phyloP scores from a whole-genome alignment of 305 asterid genomes.

The Solanum hybrid region DNA sequence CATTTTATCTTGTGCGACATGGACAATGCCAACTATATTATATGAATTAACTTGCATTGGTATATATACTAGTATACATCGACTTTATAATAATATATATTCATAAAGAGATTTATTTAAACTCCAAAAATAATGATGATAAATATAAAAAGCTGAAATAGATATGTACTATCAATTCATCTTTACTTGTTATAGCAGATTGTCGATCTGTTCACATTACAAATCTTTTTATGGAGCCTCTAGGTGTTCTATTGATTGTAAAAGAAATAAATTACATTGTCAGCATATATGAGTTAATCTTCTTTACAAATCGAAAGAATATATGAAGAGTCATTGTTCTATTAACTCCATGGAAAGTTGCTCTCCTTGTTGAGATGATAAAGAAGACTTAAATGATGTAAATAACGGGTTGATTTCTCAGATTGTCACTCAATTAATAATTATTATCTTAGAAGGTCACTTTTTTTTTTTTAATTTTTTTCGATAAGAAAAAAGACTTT shows the following conservation, averaged over 20 bases:
- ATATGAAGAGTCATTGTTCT: not conserved
- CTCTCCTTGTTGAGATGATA: not conserved
- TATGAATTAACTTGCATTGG: not conserved
- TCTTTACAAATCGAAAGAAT: not conserved
- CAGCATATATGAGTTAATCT: not conserved
- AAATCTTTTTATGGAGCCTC: not conserved
- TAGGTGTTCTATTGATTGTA: not conserved
- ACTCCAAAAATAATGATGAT: not conserved
- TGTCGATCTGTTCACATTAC: not conserved
- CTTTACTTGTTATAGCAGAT: not conserved
- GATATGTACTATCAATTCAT: not conserved
- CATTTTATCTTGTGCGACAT: not conserved
- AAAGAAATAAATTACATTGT: not conserved
- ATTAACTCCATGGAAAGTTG: not conserved
- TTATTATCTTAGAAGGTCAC: not conserved
- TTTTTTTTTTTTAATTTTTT: not conserved
- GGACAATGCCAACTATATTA: not conserved
- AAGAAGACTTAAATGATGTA: not conserved
- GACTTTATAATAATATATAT: not conserved
- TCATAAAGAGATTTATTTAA: not conserved
- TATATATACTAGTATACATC: not conserved
- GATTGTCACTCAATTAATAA: not conserved
- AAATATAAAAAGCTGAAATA: not conserved
- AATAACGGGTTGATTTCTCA: not conserved
- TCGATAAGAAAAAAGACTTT: not conserved